Conservation (phyloP, 805 yeast species). For the Nakazawaea ernobii region DNA sequence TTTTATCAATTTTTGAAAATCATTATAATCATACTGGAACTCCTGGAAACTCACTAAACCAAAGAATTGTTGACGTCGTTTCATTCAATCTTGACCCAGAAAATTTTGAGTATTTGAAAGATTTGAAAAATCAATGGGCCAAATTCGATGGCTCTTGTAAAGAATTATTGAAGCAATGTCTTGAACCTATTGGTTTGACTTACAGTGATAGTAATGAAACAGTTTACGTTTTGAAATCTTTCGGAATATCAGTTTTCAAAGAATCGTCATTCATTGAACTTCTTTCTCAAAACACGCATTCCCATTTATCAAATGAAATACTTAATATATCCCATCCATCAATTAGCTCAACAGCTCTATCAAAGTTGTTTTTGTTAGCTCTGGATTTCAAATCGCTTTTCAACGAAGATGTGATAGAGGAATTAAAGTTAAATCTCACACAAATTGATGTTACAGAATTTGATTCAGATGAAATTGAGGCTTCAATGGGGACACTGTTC, state of each 20-base stretch:
- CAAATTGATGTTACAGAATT: conserved; percentile 22
- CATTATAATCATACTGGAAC: conserved; percentile 28
- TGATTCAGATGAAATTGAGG: conserved; percentile 24
- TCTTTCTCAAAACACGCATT: conserved; percentile 22
- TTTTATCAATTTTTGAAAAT: conserved; percentile 43
- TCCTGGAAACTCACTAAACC: background rate
- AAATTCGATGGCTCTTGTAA: conserved; percentile 67
- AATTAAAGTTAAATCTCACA: conserved; percentile 15
- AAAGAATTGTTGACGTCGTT: conserved; percentile 6
- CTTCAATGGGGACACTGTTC: conserved; percentile 34
- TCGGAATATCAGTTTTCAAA: conserved; percentile 29
- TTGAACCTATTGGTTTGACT: conserved; percentile 54
- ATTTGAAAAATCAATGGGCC: conserved; percentile 52
- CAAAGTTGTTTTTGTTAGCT: conserved; percentile 23
- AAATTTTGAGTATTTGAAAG: conserved; percentile 28
- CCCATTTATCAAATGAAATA: background rate
- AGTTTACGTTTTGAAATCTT: conserved; percentile 28
- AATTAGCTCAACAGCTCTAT: background rate
- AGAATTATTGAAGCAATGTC: conserved; percentile 56
- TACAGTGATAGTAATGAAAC: conserved; percentile 27
- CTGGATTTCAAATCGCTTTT: conserved; percentile 32
- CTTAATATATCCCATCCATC: background rate
- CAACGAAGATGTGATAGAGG: conserved; percentile 28
- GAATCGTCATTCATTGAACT: conserved; percentile 27
- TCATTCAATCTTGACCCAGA: conserved; percentile 18